Evolutionary conservation across 2,329 filamentous ascomycete species (phyloP), one percentile per base, ranked within the genome.

Genomic region (Ramularia collo-cygni): DNA sequence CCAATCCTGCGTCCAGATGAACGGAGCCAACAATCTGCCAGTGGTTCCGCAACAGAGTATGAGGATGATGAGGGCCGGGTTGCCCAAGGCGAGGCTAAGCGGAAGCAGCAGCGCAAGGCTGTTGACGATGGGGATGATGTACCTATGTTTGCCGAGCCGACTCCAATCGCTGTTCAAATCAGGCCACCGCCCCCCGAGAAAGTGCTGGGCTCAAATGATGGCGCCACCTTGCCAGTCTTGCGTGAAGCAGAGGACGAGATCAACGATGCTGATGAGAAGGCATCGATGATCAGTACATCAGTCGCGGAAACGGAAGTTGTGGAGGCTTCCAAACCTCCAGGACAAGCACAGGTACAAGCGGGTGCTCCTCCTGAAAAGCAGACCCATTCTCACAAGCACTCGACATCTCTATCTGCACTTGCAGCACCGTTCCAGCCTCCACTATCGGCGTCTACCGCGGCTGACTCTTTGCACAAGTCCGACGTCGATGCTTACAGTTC

Each of bases 101-200:
- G 80, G 56, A 95, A 95, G 71, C 79, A 88, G 59, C 79, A 78
- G 47, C 79, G 80, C 51, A 79, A 77, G 43, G 75, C 71, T 13
- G 76, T 74, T 28, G 76, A 74, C 37, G 80, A 84, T 54, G 81
- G 77, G 13, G 81, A 93, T 53, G 76, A 82, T 35, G 79, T 90
- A 16, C 81, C 84, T 15, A 70, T 78, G 37, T 94, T 93, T 60
- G 85, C 86, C 7, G 64, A 65, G 40, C 67, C 69, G 44, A 64
- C 51, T 33, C 57, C 41, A 49, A 50, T 54, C 24, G 57, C 40
- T 50, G 52, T 51, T 24, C 19, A 50, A 7, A 33, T 37, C 51
- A 60, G 46, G 4, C 33, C 42, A 40, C 51, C 35, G 37, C 49
- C 44, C 14, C 40, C 38, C 4, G 52, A 54, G 18, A 46, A 49